Percentiles rank a stretch among this genome's conserved stretches.
phyloP scores from a whole-genome alignment of 2,329 filamentous ascomycete genomes.

The Colletotrichum liaoningense region DNA sequence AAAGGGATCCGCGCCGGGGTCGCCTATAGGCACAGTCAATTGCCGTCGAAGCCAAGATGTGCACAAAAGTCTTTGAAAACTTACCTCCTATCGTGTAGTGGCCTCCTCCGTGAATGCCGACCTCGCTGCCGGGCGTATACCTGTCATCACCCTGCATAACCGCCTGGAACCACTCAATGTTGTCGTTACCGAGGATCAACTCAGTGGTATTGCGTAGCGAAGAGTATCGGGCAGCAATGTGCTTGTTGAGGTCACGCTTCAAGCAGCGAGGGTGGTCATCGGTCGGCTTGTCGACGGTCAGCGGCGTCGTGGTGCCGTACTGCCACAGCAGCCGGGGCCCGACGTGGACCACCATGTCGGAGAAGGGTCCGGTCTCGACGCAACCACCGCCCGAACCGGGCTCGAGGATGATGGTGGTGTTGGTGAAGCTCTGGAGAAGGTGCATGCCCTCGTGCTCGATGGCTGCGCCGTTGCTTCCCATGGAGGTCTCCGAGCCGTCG shows the following conservation, averaged over 20 bases:
- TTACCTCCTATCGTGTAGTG: slow-evolving; percentile 52
- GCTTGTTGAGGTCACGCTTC: slow-evolving; percentile 48
- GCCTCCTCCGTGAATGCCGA: slow-evolving; percentile 52
- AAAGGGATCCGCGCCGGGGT: slow-evolving; percentile 58
- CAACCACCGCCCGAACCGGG: slow-evolving; percentile 63
- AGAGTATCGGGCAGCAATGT: slow-evolving; percentile 35
- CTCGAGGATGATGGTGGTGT: slow-evolving; percentile 45
- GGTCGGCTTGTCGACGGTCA: slow-evolving; percentile 39
- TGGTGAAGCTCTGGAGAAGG: slow-evolving; percentile 8
- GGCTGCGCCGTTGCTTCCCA: slow-evolving; percentile 50
- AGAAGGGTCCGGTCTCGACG: slow-evolving; percentile 49
- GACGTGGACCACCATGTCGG: slow-evolving; percentile 51
- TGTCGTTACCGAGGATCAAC: slow-evolving; percentile 43
- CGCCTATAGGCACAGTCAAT: slow-evolving; percentile 40
- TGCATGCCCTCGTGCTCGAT: slow-evolving; percentile 40
- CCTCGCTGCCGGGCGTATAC: slow-evolving; percentile 38
- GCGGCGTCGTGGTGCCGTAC: slow-evolving; percentile 31
- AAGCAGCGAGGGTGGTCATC: slow-evolving; percentile 55
- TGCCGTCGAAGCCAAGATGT: neutral
- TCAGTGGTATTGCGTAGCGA: slow-evolving; percentile 41
- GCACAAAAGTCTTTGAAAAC: neutral
- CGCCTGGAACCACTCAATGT: slow-evolving; percentile 46
- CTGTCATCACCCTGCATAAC: slow-evolving; percentile 48
- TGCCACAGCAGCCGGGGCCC: slow-evolving; percentile 42
- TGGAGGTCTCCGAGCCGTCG: slow-evolving; percentile 50